These are phyloP conservation scores for Xanthoceras sorbifolium DNA, from an alignment of 345 rosid genomes.

Conservation along the genomic window DNA sequence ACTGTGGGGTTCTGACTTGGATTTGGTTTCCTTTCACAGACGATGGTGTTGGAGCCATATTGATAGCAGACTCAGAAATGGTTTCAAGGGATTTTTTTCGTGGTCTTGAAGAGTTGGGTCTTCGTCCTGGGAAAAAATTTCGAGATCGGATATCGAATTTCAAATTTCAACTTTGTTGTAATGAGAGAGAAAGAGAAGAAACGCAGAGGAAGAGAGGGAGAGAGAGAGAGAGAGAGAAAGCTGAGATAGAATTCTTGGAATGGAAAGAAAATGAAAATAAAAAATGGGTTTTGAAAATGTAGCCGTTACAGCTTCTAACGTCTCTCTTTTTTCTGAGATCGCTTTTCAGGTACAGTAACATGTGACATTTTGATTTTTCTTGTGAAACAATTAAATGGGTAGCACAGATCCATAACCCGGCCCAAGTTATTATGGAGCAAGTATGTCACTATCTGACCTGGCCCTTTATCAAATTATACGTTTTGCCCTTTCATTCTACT, in stretches of 20 bases:
- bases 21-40: conserved; percentile 45
- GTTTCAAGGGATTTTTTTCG: background rate
- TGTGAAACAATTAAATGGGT: background rate
- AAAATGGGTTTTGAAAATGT: conserved; percentile 31
- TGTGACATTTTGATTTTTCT: background rate
- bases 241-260: conserved; percentile 12
- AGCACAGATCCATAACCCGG: background rate
- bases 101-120: background rate
- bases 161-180: background rate
- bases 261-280: conserved; percentile 19
- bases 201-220: conserved; percentile 15
- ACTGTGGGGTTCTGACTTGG: conserved; percentile 66
- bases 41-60: conserved; percentile 87
- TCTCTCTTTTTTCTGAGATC: conserved; percentile 1
- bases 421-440: background rate
- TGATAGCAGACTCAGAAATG: background rate
- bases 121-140: background rate
- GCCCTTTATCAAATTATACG: background rate
- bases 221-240: conserved; percentile 16
- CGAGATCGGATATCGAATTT: background rate
- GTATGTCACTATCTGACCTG: background rate
- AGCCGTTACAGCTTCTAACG: conserved; percentile 56
- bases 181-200: background rate
- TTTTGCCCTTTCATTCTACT: background rate
- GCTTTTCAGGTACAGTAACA: background rate